Base-by-base conservation (phyloP, 495 filamentous ascomycete genomes). In the Neurospora sp. region DNA sequence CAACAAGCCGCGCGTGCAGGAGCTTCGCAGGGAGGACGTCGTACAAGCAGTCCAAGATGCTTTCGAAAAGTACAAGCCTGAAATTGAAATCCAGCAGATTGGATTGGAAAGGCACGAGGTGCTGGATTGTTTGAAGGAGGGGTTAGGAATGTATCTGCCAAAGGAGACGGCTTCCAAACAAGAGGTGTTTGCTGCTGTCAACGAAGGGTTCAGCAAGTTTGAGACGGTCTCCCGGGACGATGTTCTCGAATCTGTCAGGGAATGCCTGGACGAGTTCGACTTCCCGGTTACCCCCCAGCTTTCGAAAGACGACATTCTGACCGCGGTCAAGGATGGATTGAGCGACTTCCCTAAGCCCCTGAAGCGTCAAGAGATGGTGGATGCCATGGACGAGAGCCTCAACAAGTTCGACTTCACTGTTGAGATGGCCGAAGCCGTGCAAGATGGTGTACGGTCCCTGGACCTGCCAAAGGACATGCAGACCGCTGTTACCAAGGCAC, bases 31-130 rank as follows among this genome's bases (percentile, higher is more conserved):
- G 73, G 93, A 96, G 71, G 93, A 94, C 44, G 93, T 98, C 40
- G 83, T 98, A 0, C 89, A 92, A 1, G 93, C 94, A 0, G 91
- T 98, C 7, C 89, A 89, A 71, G 93, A 97, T 71, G 94, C 92
- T 3, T 96, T 92, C 90, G 94, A 97, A 76, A 91, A 89, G 6
- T 96, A 94, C 81, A 94, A 95, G 80, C 94, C 94, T 1, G 92
- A 98, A 74, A 94, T 98, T 46, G 91, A 95, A 76, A 82, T 96
- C 14, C 90, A 97, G 75, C 93, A 96, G 76, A 93, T 94, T 73
- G 94, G 94, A 9, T 83, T 98, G 9, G 93, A 97, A 76, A 86
- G 93, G 8, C 93, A 96, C 27, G 94, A 98, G 75, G 91, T 98
- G 39, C 86, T 98, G 1, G 88, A 91, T 39, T 94, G 92, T 75